Percentiles rank a stretch among this genome's conserved stretches.
Evolutionary conservation across 1,139 yeast genomes (phyloP).

Genomic region (Candida tetrigidarum): DNA sequence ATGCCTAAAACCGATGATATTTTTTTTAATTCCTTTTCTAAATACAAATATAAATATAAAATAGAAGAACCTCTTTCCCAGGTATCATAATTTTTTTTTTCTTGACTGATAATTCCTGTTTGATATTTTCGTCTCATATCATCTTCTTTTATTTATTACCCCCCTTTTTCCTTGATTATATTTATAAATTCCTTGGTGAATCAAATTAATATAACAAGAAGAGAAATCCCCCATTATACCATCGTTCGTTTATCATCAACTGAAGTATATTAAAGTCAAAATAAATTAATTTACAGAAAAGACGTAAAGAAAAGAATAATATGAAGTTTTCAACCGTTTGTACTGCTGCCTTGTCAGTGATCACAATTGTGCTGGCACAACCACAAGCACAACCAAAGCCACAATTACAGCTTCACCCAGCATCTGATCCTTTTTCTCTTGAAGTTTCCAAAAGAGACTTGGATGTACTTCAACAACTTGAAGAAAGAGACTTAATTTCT

Average conservation of each 20-base stretch:
- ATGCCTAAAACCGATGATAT: background rate
- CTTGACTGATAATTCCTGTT: background rate
- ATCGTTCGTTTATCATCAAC: no score
- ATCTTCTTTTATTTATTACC: background rate
- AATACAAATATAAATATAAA: constrained; percentile 2
- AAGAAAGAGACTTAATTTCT: constrained; percentile 26
- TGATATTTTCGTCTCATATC: background rate
- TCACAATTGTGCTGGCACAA: constrained; percentile 14
- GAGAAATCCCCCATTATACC: background rate
- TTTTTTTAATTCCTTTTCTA: background rate
- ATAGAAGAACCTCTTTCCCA: no score
- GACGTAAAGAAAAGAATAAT: no score
- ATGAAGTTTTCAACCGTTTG: constrained; percentile 17
- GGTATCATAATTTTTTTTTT: no score
- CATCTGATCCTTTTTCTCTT: constrained; percentile 13
- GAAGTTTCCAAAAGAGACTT: constrained; percentile 12
- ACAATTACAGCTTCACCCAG: constrained; percentile 9
- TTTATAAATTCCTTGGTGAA: background rate
- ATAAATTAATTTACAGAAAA: no score
- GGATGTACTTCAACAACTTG: constrained; percentile 8
- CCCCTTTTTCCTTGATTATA: background rate
- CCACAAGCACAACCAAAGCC: background rate
- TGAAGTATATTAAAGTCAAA: no score
- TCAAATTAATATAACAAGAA: background rate
- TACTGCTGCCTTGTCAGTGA: constrained; percentile 11